These are phyloP conservation scores for Zygotorulaspora danielsina DNA, from an alignment of 805 yeast genomes.

Conservation along the genomic window DNA sequence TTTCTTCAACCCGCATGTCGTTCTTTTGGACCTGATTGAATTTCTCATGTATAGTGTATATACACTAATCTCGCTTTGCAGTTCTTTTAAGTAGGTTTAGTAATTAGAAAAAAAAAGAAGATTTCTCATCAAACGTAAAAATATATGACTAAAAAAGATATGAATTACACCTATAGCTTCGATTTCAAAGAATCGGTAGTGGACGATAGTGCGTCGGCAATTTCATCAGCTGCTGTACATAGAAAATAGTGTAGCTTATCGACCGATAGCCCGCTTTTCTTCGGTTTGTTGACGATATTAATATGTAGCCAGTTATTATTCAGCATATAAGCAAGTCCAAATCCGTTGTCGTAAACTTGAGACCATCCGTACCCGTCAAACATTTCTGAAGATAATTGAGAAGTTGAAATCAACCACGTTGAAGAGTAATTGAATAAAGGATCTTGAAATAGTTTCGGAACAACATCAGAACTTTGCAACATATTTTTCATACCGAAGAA, in stretches of 20 bases:
- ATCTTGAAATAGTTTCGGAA: slow-evolving; percentile 69
- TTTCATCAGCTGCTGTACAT: slow-evolving; percentile 74
- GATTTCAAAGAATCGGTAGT: slow-evolving; percentile 11
- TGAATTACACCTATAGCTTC: slow-evolving; percentile 13
- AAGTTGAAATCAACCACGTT: slow-evolving; percentile 83
- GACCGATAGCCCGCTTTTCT: slow-evolving; percentile 27
- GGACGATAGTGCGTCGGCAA: slow-evolving; percentile 54
- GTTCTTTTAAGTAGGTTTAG: too few relatives aligned
- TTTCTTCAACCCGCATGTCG: slow-evolving; percentile 31
- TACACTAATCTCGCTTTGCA: too few relatives aligned
- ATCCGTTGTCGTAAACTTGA: slow-evolving; percentile 89
- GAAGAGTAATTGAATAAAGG: slow-evolving; percentile 71
- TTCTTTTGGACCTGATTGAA: too few relatives aligned
- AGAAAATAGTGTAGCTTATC: slow-evolving; percentile 59
- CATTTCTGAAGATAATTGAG: slow-evolving; percentile 79
- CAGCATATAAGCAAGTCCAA: slow-evolving; percentile 91
- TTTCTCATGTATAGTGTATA: too few relatives aligned
- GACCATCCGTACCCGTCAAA: slow-evolving; percentile 96
- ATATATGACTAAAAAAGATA: neutral
- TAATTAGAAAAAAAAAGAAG: neutral
- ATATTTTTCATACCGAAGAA: slow-evolving; percentile 80
- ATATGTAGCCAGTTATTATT: slow-evolving; percentile 81
- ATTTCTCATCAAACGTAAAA: slow-evolving; percentile 2
- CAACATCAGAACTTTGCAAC: slow-evolving; percentile 45
- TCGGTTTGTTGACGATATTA: slow-evolving; percentile 65